Conservation (phyloP, 2,329 filamentous ascomycete genomes). For the Penicillium sp. region DNA sequence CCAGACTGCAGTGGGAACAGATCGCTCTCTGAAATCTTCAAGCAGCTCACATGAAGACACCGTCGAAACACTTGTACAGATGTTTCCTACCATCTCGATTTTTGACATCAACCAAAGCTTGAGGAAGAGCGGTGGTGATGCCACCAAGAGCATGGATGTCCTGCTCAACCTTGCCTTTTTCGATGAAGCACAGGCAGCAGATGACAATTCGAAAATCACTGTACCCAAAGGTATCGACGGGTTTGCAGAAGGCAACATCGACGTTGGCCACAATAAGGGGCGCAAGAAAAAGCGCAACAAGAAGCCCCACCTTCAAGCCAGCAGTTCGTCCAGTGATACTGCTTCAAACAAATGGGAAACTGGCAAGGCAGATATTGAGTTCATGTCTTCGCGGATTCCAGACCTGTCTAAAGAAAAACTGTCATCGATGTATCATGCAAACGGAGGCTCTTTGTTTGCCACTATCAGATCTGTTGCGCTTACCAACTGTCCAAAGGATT, state of each 20-base stretch:
- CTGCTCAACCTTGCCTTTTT: conserved; percentile 75
- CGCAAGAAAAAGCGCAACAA: conserved; percentile 37
- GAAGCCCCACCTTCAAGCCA: conserved; percentile 13
- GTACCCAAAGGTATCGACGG: conserved; percentile 72
- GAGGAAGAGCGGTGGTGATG: conserved; percentile 61
- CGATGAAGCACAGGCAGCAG: conserved; percentile 57
- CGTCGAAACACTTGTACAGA: conserved; percentile 56
- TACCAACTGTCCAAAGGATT: conserved; percentile 41
- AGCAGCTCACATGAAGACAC: conserved; percentile 53
- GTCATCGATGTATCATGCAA: conserved; percentile 55
- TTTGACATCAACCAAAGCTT: conserved; percentile 64
- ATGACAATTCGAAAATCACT: conserved; percentile 40
- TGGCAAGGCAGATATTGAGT: conserved; percentile 55
- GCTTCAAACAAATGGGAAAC: conserved; percentile 55
- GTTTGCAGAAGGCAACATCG: conserved; percentile 58
- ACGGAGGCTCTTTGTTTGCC: conserved; percentile 50
- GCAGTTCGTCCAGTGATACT: conserved; percentile 14
- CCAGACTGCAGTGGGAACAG: conserved; percentile 18
- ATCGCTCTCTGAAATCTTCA: conserved; percentile 27
- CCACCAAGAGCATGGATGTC: conserved; percentile 68
- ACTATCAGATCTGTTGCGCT: conserved; percentile 54
- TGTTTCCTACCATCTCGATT: conserved; percentile 65
- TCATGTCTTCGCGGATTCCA: conserved; percentile 51
- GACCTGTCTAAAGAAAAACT: conserved; percentile 47
- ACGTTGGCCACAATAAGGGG: conserved; percentile 37